phyloP scores from a whole-genome alignment of 371 early-diverging fungal species.

The Fennellomyces sp. region DNA sequence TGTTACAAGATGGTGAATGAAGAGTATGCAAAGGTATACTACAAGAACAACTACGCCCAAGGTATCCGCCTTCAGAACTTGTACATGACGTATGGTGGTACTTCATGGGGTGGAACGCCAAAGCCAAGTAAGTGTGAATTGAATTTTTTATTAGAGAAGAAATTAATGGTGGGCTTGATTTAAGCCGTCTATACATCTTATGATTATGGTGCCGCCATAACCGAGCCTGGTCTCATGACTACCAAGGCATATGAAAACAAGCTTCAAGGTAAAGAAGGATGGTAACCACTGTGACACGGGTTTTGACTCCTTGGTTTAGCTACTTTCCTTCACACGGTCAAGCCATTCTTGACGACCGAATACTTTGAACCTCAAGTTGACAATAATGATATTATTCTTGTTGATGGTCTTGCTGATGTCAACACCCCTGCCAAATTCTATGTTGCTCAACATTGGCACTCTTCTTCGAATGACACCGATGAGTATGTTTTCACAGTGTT shows the following conservation, averaged over 20 bases:
- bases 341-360: conserved; percentile 15
- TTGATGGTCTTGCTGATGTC: conserved; percentile 14
- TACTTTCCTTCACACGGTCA: conserved; percentile 20
- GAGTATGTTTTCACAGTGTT: conserved; percentile 13
- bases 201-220: conserved; percentile 29
- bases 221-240: conserved; percentile 22
- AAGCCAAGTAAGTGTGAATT: conserved; percentile 13
- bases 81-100: conserved; percentile 18
- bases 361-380: conserved; percentile 6
- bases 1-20: conserved; percentile 16
- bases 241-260: conserved; percentile 22
- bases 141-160: not conserved
- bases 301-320: too few relatives aligned
- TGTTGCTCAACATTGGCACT: conserved; percentile 15
- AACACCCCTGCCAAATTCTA: conserved; percentile 13
- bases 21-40: conserved; percentile 13
- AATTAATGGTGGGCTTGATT: too few relatives aligned
- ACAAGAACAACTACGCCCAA: conserved; percentile 20
- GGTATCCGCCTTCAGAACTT: conserved; percentile 12
- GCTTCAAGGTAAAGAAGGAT: conserved; percentile 21
- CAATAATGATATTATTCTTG: conserved; percentile 9
- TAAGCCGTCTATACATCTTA: conserved; percentile 19
- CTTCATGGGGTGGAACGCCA: conserved; percentile 20
- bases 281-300: too few relatives aligned
- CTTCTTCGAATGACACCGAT: conserved; percentile 1